Evolutionary conservation across 257 asterid genomes (phyloP).

Genomic region (Phtheirospermum japonicum): DNA sequence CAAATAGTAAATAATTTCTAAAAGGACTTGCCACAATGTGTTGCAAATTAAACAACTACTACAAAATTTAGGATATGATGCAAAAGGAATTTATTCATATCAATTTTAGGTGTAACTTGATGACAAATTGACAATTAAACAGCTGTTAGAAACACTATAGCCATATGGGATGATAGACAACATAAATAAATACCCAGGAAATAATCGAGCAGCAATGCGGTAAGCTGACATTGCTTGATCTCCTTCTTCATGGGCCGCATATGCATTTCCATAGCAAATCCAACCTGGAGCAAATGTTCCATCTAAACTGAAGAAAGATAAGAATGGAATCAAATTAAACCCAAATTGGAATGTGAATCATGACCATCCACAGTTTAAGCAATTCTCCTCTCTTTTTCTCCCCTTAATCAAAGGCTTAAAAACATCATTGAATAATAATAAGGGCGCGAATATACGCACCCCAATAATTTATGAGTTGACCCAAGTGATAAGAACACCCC

Average conservation of each 20-base stretch:
- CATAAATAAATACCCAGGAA: conserved; percentile 75
- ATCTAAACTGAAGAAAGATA: conserved; percentile 64
- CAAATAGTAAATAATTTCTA: too few species aligned
- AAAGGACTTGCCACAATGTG: too few species aligned
- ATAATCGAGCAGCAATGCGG: conserved; percentile 97
- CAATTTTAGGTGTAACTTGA: too few species aligned
- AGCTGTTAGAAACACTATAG: too few species aligned
- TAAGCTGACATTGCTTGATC: conserved; percentile 99
- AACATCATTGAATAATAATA: background rate
- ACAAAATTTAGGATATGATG: background rate
- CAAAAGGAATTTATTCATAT: conserved; percentile 5
- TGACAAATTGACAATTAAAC: too few species aligned
- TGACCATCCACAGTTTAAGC: background rate
- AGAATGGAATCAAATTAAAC: conserved; percentile 18
- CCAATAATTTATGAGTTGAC: too few species aligned
- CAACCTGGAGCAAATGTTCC: conserved; percentile 97
- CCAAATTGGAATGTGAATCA: conserved; percentile 13
- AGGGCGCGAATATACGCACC: too few species aligned
- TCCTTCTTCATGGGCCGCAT: conserved; percentile 96
- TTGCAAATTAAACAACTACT: conserved; percentile 12
- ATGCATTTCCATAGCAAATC: conserved; percentile 95
- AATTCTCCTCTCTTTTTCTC: background rate
- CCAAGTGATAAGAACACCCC: too few species aligned
- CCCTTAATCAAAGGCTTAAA: conserved; percentile 7
- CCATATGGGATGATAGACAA: too few species aligned